Conservation (phyloP, 352 stramenopile species). For the Poterioochromonas sp. region DNA sequence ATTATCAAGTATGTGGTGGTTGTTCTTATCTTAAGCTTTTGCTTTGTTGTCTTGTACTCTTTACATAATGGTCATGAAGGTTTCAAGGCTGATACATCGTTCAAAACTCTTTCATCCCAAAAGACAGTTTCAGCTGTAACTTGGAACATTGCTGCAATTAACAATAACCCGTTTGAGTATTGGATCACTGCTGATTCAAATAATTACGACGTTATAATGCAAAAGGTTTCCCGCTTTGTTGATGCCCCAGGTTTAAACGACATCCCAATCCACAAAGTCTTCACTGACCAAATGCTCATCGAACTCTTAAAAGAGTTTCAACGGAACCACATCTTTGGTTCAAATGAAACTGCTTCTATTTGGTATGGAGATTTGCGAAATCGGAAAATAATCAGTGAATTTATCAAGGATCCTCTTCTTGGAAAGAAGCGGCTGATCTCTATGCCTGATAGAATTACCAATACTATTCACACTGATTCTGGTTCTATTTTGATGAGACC, state of each 20-base stretch:
- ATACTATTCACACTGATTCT: constrained; percentile 58
- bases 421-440: constrained; percentile 61
- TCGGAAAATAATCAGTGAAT: constrained; percentile 57
- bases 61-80: no score
- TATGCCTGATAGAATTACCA: constrained; percentile 70
- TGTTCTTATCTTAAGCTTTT: no score
- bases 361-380: constrained; percentile 61
- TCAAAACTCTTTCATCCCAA: not conserved
- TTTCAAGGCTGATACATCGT: no score
- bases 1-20: no score
- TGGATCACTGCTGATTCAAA: constrained; percentile 64
- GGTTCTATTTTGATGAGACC: constrained; percentile 51
- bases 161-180: constrained; percentile 78
- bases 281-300: constrained; percentile 60
- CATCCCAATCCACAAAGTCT: constrained; percentile 55
- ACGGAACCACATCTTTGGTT: constrained; percentile 45
- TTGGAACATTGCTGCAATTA: constrained; percentile 73
- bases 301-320: constrained; percentile 52
- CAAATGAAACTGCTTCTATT: constrained; percentile 45
- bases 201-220: constrained; percentile 62
- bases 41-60: no score
- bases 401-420: constrained; percentile 58
- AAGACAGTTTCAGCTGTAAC: constrained; percentile 47
- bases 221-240: constrained; percentile 59
- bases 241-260: constrained; percentile 51